Percentiles rank a stretch among this genome's conserved stretches.
Evolutionary conservation across 352 stramenopile species (phyloP).

Genomic region (Globisporangium ultimum): DNA sequence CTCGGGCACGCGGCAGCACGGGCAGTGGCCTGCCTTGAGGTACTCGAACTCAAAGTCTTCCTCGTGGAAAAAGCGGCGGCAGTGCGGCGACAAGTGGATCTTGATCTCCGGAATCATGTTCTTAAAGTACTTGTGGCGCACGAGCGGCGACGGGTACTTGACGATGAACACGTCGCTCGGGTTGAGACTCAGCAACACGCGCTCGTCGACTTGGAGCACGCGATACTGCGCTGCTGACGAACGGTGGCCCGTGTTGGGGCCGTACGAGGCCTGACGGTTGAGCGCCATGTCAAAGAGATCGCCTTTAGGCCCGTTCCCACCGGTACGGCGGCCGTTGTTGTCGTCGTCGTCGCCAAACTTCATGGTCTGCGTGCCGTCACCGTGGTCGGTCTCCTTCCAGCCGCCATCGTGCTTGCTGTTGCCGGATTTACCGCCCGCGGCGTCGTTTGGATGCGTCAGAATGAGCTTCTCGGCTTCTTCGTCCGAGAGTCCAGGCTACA

Average conservation of each 20-base stretch:
- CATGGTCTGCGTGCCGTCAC: slow-evolving; percentile 73
- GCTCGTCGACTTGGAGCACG: slow-evolving; percentile 76
- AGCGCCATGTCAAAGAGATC: slow-evolving; percentile 85
- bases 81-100: slow-evolving; percentile 87
- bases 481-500: slow-evolving; percentile 66
- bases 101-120: slow-evolving; percentile 95
- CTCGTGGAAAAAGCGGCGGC: slow-evolving; percentile 93
- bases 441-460: slow-evolving; percentile 46
- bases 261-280: slow-evolving; percentile 76
- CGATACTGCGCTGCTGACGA: slow-evolving; percentile 54
- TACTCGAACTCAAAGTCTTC: slow-evolving; percentile 95
- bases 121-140: slow-evolving; percentile 81
- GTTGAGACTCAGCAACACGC: slow-evolving; percentile 59
- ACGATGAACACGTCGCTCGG: slow-evolving; percentile 87
- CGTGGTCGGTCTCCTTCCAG: slow-evolving; percentile 64
- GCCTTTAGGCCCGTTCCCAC: slow-evolving; percentile 5
- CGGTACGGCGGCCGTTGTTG: slow-evolving; percentile 26
- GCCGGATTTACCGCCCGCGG: slow-evolving; percentile 12
- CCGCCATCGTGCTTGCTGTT: slow-evolving; percentile 26
- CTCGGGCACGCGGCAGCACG: slow-evolving; percentile 80
- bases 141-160: slow-evolving; percentile 57
- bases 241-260: slow-evolving; percentile 40
- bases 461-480: slow-evolving; percentile 86
- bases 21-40: slow-evolving; percentile 83
- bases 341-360: slow-evolving; percentile 60